Evolutionary conservation across 2,329 filamentous ascomycete species (phyloP), one percentile per base, ranked within the genome.

Genomic region (Hypomyces perniciosus): DNA sequence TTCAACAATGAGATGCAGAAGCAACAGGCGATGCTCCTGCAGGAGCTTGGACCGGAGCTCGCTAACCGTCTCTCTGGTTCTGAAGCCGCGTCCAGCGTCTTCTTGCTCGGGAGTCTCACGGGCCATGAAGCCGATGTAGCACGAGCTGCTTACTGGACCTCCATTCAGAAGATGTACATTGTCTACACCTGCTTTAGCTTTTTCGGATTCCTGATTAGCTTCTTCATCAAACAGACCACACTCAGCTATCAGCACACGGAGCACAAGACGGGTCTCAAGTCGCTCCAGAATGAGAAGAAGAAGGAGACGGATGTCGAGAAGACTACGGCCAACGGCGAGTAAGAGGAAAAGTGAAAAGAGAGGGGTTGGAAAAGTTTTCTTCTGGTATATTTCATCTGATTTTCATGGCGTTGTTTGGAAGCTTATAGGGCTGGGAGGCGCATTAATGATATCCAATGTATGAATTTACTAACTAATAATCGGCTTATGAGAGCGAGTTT

Each of bases 1-100:
- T 90, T 91, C 69, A 84, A 89, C 67, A 90, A 91, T 63, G 71
- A 78, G 53, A 88, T 90, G 82, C 69, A 80, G 56, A 72, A 71
- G 43, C 78, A 81, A 57, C 72, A 75, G 29, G 61, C 68, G 4
- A 61, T 62, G 7, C 73, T 87, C 30, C 65, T 69, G 26, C 59
- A 68, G 30, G 66, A 76, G 4, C 72, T 88, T 0, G 78, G 78
- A 0, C 68, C 68, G 0, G 61, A 77, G 3, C 68, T 76, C 1
- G 81, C 81, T 1, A 58, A 64, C 4, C 60, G 71, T 27, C 74
- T 88, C 5, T 75, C 79, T 4, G 83, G 83, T n/a, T 69, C 72
- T 56, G 74, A 77, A 51, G 81, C 85, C 34, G 76, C 81, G 10
- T 77, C 85, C 20, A 83, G 79, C 60, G 79, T 84, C 1, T 71